A percentile compares a stretch with the other conserved stretches of the same genome.
Evolutionary conservation across 1,284 basidiomycete species (phyloP).

Genomic region (Mycena citricolor): DNA sequence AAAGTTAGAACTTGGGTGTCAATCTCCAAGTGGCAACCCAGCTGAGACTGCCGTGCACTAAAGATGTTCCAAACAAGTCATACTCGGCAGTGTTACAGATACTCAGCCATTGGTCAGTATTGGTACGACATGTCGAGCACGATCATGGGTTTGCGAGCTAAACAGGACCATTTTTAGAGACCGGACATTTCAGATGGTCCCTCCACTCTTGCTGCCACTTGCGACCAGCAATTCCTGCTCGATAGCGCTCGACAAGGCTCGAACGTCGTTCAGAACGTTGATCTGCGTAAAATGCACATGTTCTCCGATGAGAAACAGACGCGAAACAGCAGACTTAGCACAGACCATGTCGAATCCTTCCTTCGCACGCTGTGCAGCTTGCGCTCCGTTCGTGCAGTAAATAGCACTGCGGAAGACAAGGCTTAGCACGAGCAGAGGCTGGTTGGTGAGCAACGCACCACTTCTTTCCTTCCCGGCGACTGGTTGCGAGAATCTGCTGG

Average conservation of each 20-base stretch:
- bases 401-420: slow-evolving; percentile 36
- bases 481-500: slow-evolving; percentile 50
- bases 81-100: too few species aligned
- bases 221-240: slow-evolving; percentile 26
- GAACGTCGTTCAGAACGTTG: slow-evolving; percentile 48
- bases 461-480: slow-evolving; percentile 64
- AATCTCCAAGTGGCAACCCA: too few species aligned
- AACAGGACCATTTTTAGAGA: too few species aligned
- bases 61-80: too few species aligned
- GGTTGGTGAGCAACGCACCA: slow-evolving; percentile 42
- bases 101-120: too few species aligned
- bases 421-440: neutral
- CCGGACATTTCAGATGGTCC: too few species aligned
- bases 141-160: too few species aligned
- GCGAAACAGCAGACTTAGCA: slow-evolving; percentile 14
- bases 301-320: too few species aligned
- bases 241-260: slow-evolving; percentile 46
- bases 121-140: too few species aligned
- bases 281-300: slow-evolving; percentile 46
- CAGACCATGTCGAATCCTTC: slow-evolving; percentile 62
- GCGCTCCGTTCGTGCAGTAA: slow-evolving; percentile 49
- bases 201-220: neutral
- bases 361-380: slow-evolving; percentile 46
- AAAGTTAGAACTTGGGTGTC: too few species aligned
- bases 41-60: too few species aligned